phyloP scores from a whole-genome alignment of 495 filamentous ascomycete species.

The Penicillium roqueforti region DNA sequence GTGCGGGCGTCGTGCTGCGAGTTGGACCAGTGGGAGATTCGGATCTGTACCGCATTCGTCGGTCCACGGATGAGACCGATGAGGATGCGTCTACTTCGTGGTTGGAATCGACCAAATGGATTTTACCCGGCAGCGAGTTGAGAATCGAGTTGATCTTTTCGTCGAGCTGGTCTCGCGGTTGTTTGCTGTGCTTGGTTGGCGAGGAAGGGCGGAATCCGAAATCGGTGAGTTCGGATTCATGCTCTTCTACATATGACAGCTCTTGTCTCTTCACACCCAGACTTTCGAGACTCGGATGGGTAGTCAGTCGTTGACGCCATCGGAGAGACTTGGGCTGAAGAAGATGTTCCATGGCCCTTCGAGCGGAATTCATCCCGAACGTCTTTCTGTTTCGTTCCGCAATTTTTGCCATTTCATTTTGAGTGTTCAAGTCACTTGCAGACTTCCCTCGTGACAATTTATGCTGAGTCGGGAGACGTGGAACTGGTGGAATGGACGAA shows the following conservation, averaged over 20 bases:
- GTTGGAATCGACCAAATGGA: constrained; percentile 55
- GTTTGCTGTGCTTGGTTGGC: constrained; percentile 30
- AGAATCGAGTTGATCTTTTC: constrained; percentile 83
- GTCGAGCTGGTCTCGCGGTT: constrained; percentile 67
- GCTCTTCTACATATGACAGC: constrained; percentile 26
- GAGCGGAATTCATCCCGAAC: constrained; percentile 14
- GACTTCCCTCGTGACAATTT: constrained; percentile 23
- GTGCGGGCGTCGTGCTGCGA: constrained; percentile 52
- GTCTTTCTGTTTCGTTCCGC: constrained; percentile 16
- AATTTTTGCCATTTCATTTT: constrained; percentile 7
- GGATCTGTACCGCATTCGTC: constrained; percentile 31
- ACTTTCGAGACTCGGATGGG: constrained; percentile 39
- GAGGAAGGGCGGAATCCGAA: constrained; percentile 32
- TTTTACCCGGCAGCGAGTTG: constrained; percentile 70
- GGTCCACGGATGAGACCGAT: constrained; percentile 37
- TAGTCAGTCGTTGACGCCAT: constrained; percentile 31
- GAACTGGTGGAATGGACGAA: constrained; percentile 13
- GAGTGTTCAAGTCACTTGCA: constrained; percentile 14
- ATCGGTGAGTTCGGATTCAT: constrained; percentile 18
- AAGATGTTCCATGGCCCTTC: constrained; percentile 19
- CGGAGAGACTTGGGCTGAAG: constrained; percentile 25
- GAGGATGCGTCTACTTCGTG: constrained; percentile 31
- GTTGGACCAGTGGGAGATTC: constrained; percentile 36
- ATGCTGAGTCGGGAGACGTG: constrained; percentile 14
- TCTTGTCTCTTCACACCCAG: constrained; percentile 31